A percentile compares a stretch with the other conserved stretches of the same genome.
These are phyloP conservation scores for Aspergillus carlsbadensis DNA, from an alignment of 495 filamentous ascomycete genomes.

Conservation along the genomic window DNA sequence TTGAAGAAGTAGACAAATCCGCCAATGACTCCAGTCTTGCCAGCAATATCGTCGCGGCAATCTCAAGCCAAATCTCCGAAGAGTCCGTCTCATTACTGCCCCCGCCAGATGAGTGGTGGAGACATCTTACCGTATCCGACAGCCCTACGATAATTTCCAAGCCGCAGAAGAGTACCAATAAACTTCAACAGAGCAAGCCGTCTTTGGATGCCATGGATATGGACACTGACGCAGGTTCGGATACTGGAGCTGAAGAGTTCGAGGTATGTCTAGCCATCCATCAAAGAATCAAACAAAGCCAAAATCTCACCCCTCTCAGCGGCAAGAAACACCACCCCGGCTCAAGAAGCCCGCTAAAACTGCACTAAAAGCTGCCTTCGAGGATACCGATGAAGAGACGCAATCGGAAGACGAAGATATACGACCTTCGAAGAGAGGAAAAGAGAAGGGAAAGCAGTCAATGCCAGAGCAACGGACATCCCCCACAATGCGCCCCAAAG, in stretches of 20 bases:
- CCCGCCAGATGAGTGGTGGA: constrained; percentile 42
- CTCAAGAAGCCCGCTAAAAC: constrained; percentile 20
- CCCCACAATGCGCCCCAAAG: constrained; percentile 11
- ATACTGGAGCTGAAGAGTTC: constrained; percentile 36
- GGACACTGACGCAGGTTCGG: constrained; percentile 23
- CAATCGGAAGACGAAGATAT: constrained; percentile 3
- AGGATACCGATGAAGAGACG: neutral
- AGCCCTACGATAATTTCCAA: constrained; percentile 1
- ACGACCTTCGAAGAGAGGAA: neutral
- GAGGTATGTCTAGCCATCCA: constrained; percentile 29
- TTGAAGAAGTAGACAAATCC: constrained; percentile 22
- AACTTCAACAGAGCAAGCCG: neutral
- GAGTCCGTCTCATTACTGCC: constrained; percentile 15
- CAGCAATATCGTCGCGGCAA: constrained; percentile 26
- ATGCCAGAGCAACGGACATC: neutral
- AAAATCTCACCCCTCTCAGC: constrained; percentile 20
- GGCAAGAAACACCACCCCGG: constrained; percentile 39
- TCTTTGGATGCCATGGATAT: constrained; percentile 6
- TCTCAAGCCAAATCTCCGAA: constrained; percentile 4
- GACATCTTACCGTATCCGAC: constrained; percentile 19
- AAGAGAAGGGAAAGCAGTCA: neutral
- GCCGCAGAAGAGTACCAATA: constrained; percentile 5
- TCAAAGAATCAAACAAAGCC: neutral
- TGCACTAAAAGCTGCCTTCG: neutral
- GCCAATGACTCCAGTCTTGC: constrained; percentile 22